Evolutionary conservation across 2,329 filamentous ascomycete genomes (phyloP).

Genomic region (Thyridium curvatum): DNA sequence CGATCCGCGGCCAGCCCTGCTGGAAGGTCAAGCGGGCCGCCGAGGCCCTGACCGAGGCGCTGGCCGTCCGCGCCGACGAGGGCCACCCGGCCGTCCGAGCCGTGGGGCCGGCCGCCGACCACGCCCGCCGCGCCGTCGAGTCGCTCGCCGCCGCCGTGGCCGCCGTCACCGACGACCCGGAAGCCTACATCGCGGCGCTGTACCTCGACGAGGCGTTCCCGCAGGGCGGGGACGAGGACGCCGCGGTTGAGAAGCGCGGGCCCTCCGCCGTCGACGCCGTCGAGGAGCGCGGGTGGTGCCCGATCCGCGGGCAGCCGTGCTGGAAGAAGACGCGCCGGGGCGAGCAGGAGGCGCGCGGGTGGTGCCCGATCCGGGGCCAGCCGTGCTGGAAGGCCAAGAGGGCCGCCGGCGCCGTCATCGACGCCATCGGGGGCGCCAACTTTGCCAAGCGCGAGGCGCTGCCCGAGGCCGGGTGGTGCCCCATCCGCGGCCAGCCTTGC

Average conservation of each 20-base stretch:
- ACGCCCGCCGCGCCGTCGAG: conserved; percentile 11
- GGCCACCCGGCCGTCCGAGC: conserved; percentile 4
- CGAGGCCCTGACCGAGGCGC: conserved; percentile 7
- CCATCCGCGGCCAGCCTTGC: conserved; percentile 24
- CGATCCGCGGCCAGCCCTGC: conserved; percentile 9
- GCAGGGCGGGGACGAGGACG: conserved; percentile 1
- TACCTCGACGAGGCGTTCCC: conserved; percentile 4
- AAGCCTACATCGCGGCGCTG: conserved; percentile 12
- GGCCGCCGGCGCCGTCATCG: conserved; percentile 25
- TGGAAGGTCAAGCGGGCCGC: conserved; percentile 12
- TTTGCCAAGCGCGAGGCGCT: conserved; percentile 13
- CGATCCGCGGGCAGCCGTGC: conserved; percentile 31
- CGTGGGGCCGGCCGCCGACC: conserved; percentile 9
- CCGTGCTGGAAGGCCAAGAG: conserved; percentile 37
- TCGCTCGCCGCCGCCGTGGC: conserved; percentile 12
- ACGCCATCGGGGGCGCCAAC: conserved; percentile 20
- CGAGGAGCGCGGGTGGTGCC: conserved; percentile 19
- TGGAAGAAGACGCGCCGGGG: conserved; percentile 19
- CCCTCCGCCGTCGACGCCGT: conserved; percentile 1
- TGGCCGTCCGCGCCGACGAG: conserved; percentile 1
- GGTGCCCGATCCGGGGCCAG: conserved; percentile 29
- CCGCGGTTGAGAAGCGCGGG: conserved; percentile 3
- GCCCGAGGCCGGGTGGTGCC: conserved; percentile 11
- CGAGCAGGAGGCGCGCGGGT: conserved; percentile 12
- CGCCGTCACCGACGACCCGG: conserved; percentile 11